Base-by-base conservation (phyloP, 2,329 filamentous ascomycete genomes). In the Fusarium sp. region DNA sequence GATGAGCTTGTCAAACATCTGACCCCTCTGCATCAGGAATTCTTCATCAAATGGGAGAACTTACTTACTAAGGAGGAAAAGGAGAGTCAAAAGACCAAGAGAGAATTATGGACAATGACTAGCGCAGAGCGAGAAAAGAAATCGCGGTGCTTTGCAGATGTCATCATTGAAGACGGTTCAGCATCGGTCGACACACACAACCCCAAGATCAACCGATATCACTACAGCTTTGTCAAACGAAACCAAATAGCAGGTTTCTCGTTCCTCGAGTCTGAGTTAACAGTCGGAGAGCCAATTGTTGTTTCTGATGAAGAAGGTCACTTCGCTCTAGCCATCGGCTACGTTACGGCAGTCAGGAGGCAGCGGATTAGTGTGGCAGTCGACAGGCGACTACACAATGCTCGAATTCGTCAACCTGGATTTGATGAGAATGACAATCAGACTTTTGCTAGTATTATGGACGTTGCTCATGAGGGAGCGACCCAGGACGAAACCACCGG, bases 51-150 rank as follows among this genome's bases (percentile, higher is more conserved):
- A 75, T 99, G 96, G 96, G 96, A 99, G 77, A 86, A 90, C 49
- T 83, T 99, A 15, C 83, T 99, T 36, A 98, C 95, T 0, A 96
- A 96, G 76, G 96, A 99, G 81, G 96, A 99, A 77, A 93, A 91
- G 71, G 94, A 97, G 73, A 89, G 91, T 74, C 91, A 96, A 75
- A 96, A 92, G 73, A 91, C 94, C 66, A 89, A 94, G 64, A 86
- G 94, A 68, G 96, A 99, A 76, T 82, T 99, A 4, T 99, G 96
- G 96, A 97, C 94, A 1, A 96, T 99, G 92, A 81, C 94, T 21
- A 97, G 96, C 76, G 84, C 83, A 1, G 93, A 98, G 76, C 90
- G 96, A 45, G 94, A 99, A 77, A 92, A 91, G 73, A 84, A 95
- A 11, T 94, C 94, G 3, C 88, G 95, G 54, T 98, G 96, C 77